Base-by-base conservation (phyloP, 164 flowering plant genomes). In the Sextonia rubra region DNA sequence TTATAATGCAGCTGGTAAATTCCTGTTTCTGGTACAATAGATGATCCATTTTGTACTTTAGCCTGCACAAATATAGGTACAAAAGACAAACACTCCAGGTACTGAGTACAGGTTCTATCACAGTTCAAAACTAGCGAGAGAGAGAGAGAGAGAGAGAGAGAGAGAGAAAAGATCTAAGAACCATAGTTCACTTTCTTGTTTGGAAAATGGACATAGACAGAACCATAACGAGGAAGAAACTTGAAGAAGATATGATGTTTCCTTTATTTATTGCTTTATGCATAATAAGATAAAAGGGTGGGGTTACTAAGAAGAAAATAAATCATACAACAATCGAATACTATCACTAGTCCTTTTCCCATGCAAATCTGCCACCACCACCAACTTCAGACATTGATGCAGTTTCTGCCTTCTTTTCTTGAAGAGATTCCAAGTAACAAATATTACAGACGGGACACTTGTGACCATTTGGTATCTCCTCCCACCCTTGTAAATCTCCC, bases 301-400 rank as follows among this genome's bases (percentile, higher is more conserved):
- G 62, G 74, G 81, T 78, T 72, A 83, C 74, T 77, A 69, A 55
- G 52, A 27, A 77, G 89, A 90, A 82, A 87, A 82, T 82, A 73
- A 87, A 90, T 66, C 78, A 85, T 84, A 85, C 80, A 79, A 15
- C 58, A 58, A 66, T 25, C 77, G 82, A 67, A 77, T 44, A 29
- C 66, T 64, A 76, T 82, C 81, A 78, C 77, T 74, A n/a, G 76
- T 72, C 79, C 56, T 66, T 80, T 75, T 71, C 78, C 74, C 77
- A 69, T 76, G 66, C 75, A 80, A 73, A 74, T 76, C 79, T 79
- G 78, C 70, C 30, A 24, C 47, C 26, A 60, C 29, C 64, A 69
- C 75, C 67, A 61, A 75, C 70, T 70, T 66, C 73, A 68, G 62
- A 20, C 63, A 76, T 26, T 61, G 12, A 37, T 61, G n/a, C 52